Evolutionary conservation across 768 basidiomycete species (phyloP), one percentile per base, ranked within the genome.

Genomic region (Podaxis sp.): DNA sequence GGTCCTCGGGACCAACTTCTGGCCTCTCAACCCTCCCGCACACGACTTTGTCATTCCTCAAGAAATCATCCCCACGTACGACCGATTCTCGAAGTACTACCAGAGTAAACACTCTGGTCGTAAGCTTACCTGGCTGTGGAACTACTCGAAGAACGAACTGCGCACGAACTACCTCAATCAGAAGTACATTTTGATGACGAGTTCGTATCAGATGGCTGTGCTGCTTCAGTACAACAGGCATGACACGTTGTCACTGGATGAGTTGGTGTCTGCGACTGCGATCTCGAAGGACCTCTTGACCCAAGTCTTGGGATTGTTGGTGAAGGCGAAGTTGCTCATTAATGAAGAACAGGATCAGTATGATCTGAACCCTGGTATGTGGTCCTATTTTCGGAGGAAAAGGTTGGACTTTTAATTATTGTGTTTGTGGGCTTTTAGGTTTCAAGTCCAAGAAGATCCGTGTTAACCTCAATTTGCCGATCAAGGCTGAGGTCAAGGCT

Each of bases 101-200:
- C 91, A 93, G 69, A 89, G 89, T 66, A 95, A 95, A 73, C 94
- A 96, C 74, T 92, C 90, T 1, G 96, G 96, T 9, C 90, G 97
- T 61, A 97, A 97, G 68, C 82, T 98, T 32, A 95, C 93, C 0
- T 99, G 97, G 96, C 76, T 98, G 6, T 99, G 97, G 97, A 96
- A 98, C 71, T 93, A 95, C 72, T 95, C 91, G 50, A 96, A 97
- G 81, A 96, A 95, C 75, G 97, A 98, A 70, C 82, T 99, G 46
- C 87, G 93, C 62, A 95, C 96, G 62, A 95, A 91, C 72, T 95
- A 97, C 74, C 80, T 93, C 57, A 90, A 89, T 70, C 93, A 94
- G 73, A 98, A 96, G 78, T 98, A 98, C 78, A 95, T 97, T 66
- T 76, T 98, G 70, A 93, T 95, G 89, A 95, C 93, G 61, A 95